Conservation (phyloP, 2,329 filamentous ascomycete genomes). For the Aspergillus quadricinctus region DNA sequence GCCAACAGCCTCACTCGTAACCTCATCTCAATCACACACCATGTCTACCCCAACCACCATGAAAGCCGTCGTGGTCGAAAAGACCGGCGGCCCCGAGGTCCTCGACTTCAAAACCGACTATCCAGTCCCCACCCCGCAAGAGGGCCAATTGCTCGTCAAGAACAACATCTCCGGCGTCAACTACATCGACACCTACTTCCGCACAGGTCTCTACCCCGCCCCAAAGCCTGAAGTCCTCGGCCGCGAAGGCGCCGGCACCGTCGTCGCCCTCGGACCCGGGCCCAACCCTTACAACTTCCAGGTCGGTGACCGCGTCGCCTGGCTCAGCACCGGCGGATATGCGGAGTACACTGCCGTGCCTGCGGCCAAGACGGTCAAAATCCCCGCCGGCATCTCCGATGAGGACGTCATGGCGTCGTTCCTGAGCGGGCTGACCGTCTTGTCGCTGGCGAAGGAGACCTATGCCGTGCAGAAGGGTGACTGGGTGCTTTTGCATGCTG, state of each 20-base stretch:
- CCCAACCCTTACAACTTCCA: slow-evolving; percentile 51
- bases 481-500: slow-evolving; percentile 80
- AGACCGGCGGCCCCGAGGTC: slow-evolving; percentile 68
- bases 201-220: slow-evolving; percentile 73
- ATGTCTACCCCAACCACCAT: slow-evolving; percentile 60
- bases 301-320: slow-evolving; percentile 68
- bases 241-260: slow-evolving; percentile 69
- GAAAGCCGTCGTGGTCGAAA: slow-evolving; percentile 68
- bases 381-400: slow-evolving; percentile 60
- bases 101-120: slow-evolving; percentile 67
- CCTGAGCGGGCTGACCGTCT: slow-evolving; percentile 79
- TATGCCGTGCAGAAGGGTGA: slow-evolving; percentile 65
- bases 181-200: slow-evolving; percentile 91
- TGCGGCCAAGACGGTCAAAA: slow-evolving; percentile 52
- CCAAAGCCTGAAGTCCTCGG: slow-evolving; percentile 71
- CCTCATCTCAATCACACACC: slow-evolving; percentile 29
- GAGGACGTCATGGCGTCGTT: slow-evolving; percentile 64
- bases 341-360: slow-evolving; percentile 57
- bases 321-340: slow-evolving; percentile 55
- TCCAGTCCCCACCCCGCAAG: slow-evolving; percentile 62
- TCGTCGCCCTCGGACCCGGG: slow-evolving; percentile 59
- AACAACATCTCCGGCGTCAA: slow-evolving; percentile 80
- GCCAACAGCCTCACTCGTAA: slow-evolving; percentile 1
- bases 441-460: slow-evolving; percentile 73
- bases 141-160: slow-evolving; percentile 73